Evolutionary conservation across 2,329 filamentous ascomycete genomes (phyloP), one percentile per base, ranked within the genome.

Genomic region (Apiospora kogelbergensis): DNA sequence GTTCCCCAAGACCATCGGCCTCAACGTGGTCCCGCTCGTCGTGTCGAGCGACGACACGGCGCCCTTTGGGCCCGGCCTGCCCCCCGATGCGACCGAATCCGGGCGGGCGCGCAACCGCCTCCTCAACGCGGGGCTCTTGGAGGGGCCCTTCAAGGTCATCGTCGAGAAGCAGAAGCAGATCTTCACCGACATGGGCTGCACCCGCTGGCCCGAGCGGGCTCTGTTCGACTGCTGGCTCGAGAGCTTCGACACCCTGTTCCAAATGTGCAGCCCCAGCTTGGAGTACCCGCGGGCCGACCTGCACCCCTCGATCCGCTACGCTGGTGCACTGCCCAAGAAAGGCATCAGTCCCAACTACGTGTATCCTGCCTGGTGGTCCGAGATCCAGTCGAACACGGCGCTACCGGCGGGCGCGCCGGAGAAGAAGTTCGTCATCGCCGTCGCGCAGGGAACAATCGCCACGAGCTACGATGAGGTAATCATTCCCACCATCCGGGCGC

Each of bases 381-480:
- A 82, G 5, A 76, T 87, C 20, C 72, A 78, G 11, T 67, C 72
- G 20, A 80, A 81, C 60, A 75, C 70, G 15, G 68, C 69, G 11
- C 70, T 73, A 0, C 63, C 69, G 4, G 24, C 48, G 0, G 42
- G 22, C 15, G 53, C 66, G 1, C 63, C 57, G 0, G 65, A 71
- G 60, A 63, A 74, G 72, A 82, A 81, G 68, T 81, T 80, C 66
- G 71, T 87, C 30, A 75, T 87, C 6, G 77, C 81, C 24, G 83
- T 86, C 6, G 79, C 81, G 1, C 85, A 86, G 71, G 85, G 85
- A 5, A 87, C 85, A 2, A 72, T 84, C 3, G 79, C 78, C 10
- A 71, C 73, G 24, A 74, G 82, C 24, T 81, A 81, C 68, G 72
- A 72, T 9, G 76, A 85, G 37, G 78, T 88, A 2, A 72, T 86